A percentile compares a stretch with the other conserved stretches of the same genome.
phyloP scores from a whole-genome alignment of 306 rosid genomes.

The Castanospermum australe region DNA sequence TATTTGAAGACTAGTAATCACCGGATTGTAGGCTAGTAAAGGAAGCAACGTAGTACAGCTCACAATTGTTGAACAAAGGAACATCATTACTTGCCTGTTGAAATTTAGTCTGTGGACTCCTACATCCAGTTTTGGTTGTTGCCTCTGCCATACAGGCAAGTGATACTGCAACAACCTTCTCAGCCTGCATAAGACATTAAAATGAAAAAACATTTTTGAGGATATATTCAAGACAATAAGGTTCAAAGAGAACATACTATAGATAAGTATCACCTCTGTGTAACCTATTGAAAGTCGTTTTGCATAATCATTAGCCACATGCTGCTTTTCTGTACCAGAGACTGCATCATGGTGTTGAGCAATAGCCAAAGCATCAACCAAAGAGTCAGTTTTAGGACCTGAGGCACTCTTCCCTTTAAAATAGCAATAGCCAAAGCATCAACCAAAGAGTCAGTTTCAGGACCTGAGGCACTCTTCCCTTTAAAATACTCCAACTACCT shows the following conservation, averaged over 20 bases:
- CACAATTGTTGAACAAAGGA: background rate
- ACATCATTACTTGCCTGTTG: constrained; percentile 57
- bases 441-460: constrained; percentile 47
- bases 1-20: background rate
- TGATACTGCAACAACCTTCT: constrained; percentile 66
- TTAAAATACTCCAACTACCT: constrained; percentile 77
- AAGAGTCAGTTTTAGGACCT: constrained; percentile 67
- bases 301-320: constrained; percentile 83
- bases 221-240: background rate
- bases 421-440: constrained; percentile 66
- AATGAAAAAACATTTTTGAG: constrained; percentile 15
- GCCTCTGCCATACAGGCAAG: constrained; percentile 50
- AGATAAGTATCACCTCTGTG: constrained; percentile 46
- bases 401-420: too few species aligned
- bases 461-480: constrained; percentile 57
- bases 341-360: constrained; percentile 97
- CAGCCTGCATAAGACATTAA: constrained; percentile 53
- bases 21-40: background rate
- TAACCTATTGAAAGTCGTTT: constrained; percentile 82
- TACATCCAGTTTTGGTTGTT: constrained; percentile 36
- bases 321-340: constrained; percentile 77
- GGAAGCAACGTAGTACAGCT: background rate
- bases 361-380: constrained; percentile 85
- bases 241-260: background rate
- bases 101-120: constrained; percentile 40